A percentile compares a stretch with the other conserved stretches of the same genome.
Evolutionary conservation across 73 alveolate genomes (phyloP).

Genomic region (Uronychia binucleata): DNA sequence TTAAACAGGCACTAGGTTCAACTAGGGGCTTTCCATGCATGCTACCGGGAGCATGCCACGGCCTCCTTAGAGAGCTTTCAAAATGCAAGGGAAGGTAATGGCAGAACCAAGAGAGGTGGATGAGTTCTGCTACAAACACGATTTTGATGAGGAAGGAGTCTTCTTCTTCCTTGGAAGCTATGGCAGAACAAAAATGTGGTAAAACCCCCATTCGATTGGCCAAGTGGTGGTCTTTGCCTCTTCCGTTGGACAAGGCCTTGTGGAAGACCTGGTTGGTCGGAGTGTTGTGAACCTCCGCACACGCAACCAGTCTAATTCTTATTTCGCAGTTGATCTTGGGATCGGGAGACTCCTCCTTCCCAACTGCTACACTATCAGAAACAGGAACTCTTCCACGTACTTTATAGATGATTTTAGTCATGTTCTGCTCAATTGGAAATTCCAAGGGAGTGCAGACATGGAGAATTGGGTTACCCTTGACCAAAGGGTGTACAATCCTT

Average conservation of each 20-base stretch:
- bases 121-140: slow-evolving; percentile 76
- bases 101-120: slow-evolving; percentile 12
- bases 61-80: not conserved
- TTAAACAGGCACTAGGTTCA: too few species aligned
- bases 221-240: slow-evolving; percentile 81
- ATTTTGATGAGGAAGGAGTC: slow-evolving; percentile 92
- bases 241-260: slow-evolving; percentile 79
- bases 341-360: slow-evolving; percentile 77
- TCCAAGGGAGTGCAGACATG: slow-evolving; percentile 87
- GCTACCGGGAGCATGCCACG: too few species aligned
- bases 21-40: too few species aligned
- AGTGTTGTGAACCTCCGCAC: slow-evolving; percentile 83
- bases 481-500: slow-evolving; percentile 67
- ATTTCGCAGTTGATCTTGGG: slow-evolving; percentile 92
- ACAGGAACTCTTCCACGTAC: slow-evolving; percentile 81
- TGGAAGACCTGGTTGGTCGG: slow-evolving; percentile 86
- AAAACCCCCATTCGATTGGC: slow-evolving; percentile 89
- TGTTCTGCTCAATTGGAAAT: slow-evolving; percentile 89
- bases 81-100: too few species aligned
- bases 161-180: slow-evolving; percentile 85
- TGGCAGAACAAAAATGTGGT: slow-evolving; percentile 73
- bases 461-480: slow-evolving; percentile 77
- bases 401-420: slow-evolving; percentile 25
- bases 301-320: slow-evolving; percentile 82
- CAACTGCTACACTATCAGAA: slow-evolving; percentile 80